Conservation (phyloP, 2,329 filamentous ascomycete species). For the Aspergillus tanneri region DNA sequence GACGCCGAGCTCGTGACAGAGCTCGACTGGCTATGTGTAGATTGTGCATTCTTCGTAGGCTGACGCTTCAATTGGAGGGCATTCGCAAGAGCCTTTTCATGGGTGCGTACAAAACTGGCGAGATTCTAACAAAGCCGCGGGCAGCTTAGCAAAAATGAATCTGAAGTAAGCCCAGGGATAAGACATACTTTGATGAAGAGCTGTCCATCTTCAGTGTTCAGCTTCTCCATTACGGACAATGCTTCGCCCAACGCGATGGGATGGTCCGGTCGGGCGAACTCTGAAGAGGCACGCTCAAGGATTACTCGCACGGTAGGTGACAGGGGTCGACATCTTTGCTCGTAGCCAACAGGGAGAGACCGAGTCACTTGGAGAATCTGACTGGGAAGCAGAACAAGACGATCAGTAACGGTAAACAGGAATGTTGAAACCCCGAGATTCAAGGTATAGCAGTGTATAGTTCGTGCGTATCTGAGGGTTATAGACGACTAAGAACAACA, state of each 20-base stretch:
- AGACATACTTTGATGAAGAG: constrained; percentile 48
- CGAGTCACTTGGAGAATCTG: constrained; percentile 10
- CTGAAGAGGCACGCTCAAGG: constrained; percentile 39
- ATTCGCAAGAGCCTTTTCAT: constrained; percentile 96
- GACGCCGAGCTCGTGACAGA: constrained; percentile 67
- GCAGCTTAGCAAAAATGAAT: constrained; percentile 11
- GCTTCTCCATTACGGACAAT: constrained; percentile 47
- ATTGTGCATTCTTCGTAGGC: constrained; percentile 65
- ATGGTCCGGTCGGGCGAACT: constrained; percentile 35
- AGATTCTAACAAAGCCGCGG: constrained; percentile 65
- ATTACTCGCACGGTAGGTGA: constrained; percentile 26
- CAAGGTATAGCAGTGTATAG: background rate
- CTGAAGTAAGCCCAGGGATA: background rate
- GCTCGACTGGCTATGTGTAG: constrained; percentile 48
- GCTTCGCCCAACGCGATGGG: constrained; percentile 30
- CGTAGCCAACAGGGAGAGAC: constrained; percentile 16
- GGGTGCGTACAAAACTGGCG: constrained; percentile 90
- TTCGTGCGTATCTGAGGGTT: background rate
- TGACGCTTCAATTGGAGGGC: constrained; percentile 80
- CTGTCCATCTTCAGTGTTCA: constrained; percentile 52
- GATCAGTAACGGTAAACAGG: constrained; percentile 11
- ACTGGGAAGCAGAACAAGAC: constrained; percentile 11
- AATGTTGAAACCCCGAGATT: background rate
- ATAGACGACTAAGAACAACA: background rate
- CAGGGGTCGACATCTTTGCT: constrained; percentile 37